Evolutionary conservation across 208 protist species (phyloP).

Genomic region (Plasmodiophora brassicae): DNA sequence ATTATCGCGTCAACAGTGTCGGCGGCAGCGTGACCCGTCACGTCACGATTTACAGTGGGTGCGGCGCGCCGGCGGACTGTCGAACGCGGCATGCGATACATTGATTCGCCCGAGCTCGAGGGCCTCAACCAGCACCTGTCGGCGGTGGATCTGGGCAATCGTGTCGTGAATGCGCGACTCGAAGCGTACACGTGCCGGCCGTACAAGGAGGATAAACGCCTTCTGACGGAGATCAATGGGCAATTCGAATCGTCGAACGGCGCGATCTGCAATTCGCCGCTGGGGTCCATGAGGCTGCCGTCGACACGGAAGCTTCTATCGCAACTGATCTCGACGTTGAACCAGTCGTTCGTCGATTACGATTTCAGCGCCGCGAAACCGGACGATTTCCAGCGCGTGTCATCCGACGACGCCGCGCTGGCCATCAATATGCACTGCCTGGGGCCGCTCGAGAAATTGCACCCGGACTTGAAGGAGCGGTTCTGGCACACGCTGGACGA

Average conservation of each 20-base stretch:
- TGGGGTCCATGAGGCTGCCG: not conserved
- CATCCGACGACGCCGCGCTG: not conserved
- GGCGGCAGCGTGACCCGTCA: too few relatives aligned
- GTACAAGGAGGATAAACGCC: slow-evolving; percentile 14
- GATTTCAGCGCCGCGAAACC: not conserved
- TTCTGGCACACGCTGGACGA: slow-evolving; percentile 18
- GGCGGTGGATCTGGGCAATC: not conserved
- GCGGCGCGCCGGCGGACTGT: not conserved
- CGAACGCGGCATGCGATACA: not conserved
- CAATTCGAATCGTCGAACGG: not conserved
- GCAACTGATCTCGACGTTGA: not conserved
- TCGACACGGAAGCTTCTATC: not conserved
- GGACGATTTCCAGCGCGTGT: not conserved
- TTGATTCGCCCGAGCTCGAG: slow-evolving; percentile 9
- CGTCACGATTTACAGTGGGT: too few relatives aligned
- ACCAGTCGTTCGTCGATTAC: slow-evolving; percentile 32
- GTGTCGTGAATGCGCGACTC: not conserved
- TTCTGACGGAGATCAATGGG: not conserved
- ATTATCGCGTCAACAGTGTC: too few relatives aligned
- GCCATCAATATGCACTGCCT: slow-evolving; percentile 9
- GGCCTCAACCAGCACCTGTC: not conserved
- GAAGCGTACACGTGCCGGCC: slow-evolving; percentile 17
- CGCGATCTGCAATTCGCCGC: not conserved
- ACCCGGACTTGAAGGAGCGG: not conserved
- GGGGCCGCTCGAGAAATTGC: not conserved